Evolutionary conservation across 1,139 yeast genomes (phyloP).

Genomic region (Kurtzmaniella quercitrusa): DNA sequence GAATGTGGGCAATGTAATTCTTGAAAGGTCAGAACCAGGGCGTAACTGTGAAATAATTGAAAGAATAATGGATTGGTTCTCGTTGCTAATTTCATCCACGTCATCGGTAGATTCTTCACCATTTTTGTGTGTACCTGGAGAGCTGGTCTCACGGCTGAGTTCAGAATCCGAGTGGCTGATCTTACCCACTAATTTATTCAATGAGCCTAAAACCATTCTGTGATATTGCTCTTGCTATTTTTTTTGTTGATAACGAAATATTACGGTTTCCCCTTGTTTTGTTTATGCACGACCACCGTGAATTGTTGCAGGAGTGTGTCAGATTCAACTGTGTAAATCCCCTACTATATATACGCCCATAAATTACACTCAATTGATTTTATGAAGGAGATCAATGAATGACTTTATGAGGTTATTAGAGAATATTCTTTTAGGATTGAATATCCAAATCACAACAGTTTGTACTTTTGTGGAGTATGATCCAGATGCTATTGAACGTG

Average conservation of each 20-base stretch:
- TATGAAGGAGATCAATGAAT: neutral
- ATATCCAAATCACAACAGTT: slow-evolving; percentile 11
- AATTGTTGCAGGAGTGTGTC: neutral
- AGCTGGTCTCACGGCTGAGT: neutral
- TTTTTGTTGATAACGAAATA: neutral
- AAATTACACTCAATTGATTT: neutral
- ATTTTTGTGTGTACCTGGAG: neutral
- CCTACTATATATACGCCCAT: neutral
- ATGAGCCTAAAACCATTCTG: slow-evolving; percentile 4
- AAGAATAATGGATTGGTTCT: slow-evolving; percentile 79
- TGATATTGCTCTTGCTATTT: neutral
- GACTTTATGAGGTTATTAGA: slow-evolving; percentile 1
- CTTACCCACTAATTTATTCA: slow-evolving; percentile 1
- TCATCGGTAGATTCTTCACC: slow-evolving; percentile 45
- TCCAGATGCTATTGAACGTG: slow-evolving; percentile 9
- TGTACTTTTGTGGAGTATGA: slow-evolving; percentile 14
- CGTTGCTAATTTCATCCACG: slow-evolving; percentile 86
- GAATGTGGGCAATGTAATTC: slow-evolving; percentile 92
- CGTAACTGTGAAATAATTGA: slow-evolving; percentile 87
- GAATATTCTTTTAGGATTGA: slow-evolving; percentile 4
- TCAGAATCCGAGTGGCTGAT: neutral
- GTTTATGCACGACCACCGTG: neutral
- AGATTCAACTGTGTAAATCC: neutral
- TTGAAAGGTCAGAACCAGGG: slow-evolving; percentile 86
- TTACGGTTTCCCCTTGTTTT: neutral